These are phyloP conservation scores for Buxus sempervirens DNA, from an alignment of 164 flowering plant genomes.

Conservation along the genomic window DNA sequence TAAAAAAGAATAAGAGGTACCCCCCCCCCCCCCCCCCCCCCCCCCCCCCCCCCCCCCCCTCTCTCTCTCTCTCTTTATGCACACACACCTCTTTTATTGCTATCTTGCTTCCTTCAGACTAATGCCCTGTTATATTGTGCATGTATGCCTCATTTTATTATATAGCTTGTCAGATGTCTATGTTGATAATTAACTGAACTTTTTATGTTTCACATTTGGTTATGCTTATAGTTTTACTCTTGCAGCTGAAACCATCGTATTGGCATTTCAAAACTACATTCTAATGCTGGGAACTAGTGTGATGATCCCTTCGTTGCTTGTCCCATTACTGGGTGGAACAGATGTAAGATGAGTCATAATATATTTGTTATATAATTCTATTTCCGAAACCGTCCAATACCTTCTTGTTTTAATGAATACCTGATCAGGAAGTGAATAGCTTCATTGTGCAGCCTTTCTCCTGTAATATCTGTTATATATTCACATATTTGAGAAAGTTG, in stretches of 20 bases:
- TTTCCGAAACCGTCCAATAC: background rate
- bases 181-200: background rate
- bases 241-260: constrained; percentile 71
- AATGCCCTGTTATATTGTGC: too few relatives aligned
- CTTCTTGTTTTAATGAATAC: background rate
- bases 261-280: constrained; percentile 86
- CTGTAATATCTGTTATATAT: background rate
- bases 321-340: constrained; percentile 74
- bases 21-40: too few relatives aligned
- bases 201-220: background rate
- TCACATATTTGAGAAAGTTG: background rate
- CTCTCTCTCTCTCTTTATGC: too few relatives aligned
- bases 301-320: constrained; percentile 70
- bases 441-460: background rate
- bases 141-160: too few relatives aligned
- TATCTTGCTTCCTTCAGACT: too few relatives aligned
- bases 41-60: too few relatives aligned
- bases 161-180: too few relatives aligned
- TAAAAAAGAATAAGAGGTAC: too few relatives aligned
- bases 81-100: too few relatives aligned
- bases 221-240: constrained; percentile 8
- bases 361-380: too few relatives aligned
- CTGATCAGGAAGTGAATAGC: background rate
- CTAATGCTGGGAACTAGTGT: constrained; percentile 78
- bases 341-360: constrained; percentile 46